Evolutionary conservation across 768 basidiomycete genomes (phyloP).

Genomic region (Boletus fagicola): DNA sequence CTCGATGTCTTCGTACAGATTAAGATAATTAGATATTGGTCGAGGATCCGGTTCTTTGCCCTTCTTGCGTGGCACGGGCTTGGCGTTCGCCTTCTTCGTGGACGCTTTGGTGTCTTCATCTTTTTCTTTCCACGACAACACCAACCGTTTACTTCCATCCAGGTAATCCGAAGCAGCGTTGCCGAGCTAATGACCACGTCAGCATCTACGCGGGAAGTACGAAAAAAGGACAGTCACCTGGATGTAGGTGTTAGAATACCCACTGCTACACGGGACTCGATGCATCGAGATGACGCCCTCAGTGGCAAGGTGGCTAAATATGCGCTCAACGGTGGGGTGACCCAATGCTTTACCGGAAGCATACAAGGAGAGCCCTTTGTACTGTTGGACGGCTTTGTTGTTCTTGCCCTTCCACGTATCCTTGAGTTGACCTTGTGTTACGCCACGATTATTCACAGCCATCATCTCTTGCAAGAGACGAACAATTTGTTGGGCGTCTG

Average conservation of each 20-base stretch:
- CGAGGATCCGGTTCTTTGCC: conserved; percentile 17
- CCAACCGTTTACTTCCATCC: conserved; percentile 15
- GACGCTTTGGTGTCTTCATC: conserved; percentile 10
- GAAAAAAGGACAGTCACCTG: conserved; percentile 36
- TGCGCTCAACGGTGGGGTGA: conserved; percentile 58
- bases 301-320: conserved; percentile 56
- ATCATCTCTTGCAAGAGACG: conserved; percentile 51
- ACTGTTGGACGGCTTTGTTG: conserved; percentile 39
- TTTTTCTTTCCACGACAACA: conserved; percentile 29
- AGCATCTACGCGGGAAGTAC: not conserved
- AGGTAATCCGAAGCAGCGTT: conserved; percentile 23
- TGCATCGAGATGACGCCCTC: conserved; percentile 49
- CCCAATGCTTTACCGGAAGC: conserved; percentile 54
- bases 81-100: conserved; percentile 12
- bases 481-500: conserved; percentile 54
- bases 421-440: conserved; percentile 61
- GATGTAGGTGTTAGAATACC: conserved; percentile 53
- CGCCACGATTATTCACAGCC: conserved; percentile 40
- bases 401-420: conserved; percentile 68
- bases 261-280: conserved; percentile 44
- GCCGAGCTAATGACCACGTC: conserved; percentile 15
- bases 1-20: conserved; percentile 33
- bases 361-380: conserved; percentile 48
- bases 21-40: not conserved
- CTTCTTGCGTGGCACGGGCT: conserved; percentile 17